Evolutionary conservation across 371 early-diverging fungal species (phyloP), one percentile per base, ranked within the genome.

Genomic region (Lichtheimia hyalospora): DNA sequence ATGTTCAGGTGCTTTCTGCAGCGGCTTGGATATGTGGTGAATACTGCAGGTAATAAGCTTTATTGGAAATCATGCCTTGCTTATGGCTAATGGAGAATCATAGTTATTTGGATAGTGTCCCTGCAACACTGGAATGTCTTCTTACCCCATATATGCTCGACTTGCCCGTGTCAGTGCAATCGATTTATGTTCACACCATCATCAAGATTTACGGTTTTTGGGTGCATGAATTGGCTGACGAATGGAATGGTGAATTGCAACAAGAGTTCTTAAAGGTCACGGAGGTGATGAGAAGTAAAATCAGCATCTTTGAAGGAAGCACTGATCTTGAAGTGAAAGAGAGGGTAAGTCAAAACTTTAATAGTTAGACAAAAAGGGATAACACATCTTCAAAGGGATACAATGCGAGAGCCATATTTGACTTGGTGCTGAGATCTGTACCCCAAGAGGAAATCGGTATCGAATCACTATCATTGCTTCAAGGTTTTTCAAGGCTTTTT

Each of bases 1-100:
- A 92, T 62, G 77, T 89, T 15, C 84, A 86, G 60, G 89, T 95
- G 0, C 68, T 96, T 14, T 83, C 87, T 39, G 93, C 93, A 12
- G 94, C 96, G 7, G 95, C 94, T 1, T 96, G 93, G 89, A 87
- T 96, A 34, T 80, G 89, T 43, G 96, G 96, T 39, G 96, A 96
- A 70, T 95, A 92, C 67, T 88, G 90, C 74, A 75, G 81, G 62
- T 82, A 60, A 25, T 18, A 41, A 16, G 10, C 52, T 16, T 25
- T 10, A 6, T 25, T 12, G 8, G 24, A 18, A 12, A 50, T 13
- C 2, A 18, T 42, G 1, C 16, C 21, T 23, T 12, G 5, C 15
- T 7, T 23, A 54, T 5, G 6, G 25, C 28, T 40, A 43, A 24
- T 52, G 6, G 14, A 34, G 4, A 42, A 21, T 21, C 52, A 23